Evolutionary conservation across 1,284 basidiomycete species (phyloP).

Genomic region (Sanghuangporus sanghuang): DNA sequence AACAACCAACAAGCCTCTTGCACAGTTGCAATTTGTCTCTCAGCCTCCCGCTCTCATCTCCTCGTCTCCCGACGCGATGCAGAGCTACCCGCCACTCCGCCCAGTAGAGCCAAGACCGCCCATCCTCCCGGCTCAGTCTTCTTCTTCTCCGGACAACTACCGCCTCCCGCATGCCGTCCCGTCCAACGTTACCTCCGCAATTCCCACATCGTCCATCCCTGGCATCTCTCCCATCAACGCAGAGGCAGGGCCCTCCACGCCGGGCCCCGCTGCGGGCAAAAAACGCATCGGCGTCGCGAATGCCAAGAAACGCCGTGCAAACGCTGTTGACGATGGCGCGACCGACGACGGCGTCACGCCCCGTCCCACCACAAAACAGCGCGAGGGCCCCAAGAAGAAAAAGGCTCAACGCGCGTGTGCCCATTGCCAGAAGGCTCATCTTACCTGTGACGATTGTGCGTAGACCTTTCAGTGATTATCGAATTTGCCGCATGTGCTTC

Average conservation of each 20-base stretch:
- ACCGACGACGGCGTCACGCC: constrained; percentile 39
- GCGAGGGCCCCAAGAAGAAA: constrained; percentile 82
- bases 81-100: constrained; percentile 10
- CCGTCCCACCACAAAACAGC: constrained; percentile 39
- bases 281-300: constrained; percentile 14
- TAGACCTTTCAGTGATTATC: constrained; percentile 16
- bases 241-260: constrained; percentile 18
- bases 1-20: neutral
- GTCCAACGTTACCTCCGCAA: constrained; percentile 14
- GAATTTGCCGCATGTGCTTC: neutral
- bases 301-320: constrained; percentile 39
- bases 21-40: neutral
- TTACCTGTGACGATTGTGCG: constrained; percentile 96
- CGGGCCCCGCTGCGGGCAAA: neutral
- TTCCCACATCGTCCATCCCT: constrained; percentile 13
- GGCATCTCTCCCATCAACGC: constrained; percentile 5
- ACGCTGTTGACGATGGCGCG: constrained; percentile 34
- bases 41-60: neutral
- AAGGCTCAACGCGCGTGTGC: constrained; percentile 91
- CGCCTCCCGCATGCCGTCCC: constrained; percentile 18
- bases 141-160: constrained; percentile 19
- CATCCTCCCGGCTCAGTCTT: constrained; percentile 7
- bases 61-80: neutral
- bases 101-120: constrained; percentile 10
- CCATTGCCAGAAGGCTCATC: constrained; percentile 92